Conservation (phyloP, 768 basidiomycete species). For the Astraeus odoratus region DNA sequence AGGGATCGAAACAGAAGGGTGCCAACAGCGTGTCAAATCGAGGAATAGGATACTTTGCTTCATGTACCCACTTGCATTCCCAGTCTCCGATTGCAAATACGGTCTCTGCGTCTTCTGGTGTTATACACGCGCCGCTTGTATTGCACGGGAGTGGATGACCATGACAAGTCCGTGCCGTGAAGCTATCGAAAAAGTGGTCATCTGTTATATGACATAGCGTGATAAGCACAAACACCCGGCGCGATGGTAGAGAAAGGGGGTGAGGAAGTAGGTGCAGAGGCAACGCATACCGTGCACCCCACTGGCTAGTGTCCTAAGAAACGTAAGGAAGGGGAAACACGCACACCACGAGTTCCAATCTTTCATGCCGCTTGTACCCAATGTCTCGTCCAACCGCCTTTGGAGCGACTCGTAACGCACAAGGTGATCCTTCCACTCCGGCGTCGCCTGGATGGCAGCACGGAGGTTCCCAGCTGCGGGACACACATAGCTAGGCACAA, state of each 20-base stretch:
- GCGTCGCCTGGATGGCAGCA: slow-evolving; percentile 35
- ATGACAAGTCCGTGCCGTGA: slow-evolving; percentile 41
- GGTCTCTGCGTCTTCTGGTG: slow-evolving; percentile 38
- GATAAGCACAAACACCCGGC: too few species aligned
- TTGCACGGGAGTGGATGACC: slow-evolving; percentile 42
- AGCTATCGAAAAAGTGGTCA: slow-evolving; percentile 49
- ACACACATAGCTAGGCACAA: slow-evolving; percentile 40
- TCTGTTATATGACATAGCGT: too few species aligned
- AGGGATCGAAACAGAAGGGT: background rate
- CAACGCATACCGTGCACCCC: too few species aligned
- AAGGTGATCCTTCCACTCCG: slow-evolving; percentile 42
- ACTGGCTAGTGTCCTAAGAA: too few species aligned
- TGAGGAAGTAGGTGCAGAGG: too few species aligned
- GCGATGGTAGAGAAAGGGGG: too few species aligned
- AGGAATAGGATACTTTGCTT: background rate
- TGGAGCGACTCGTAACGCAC: slow-evolving; percentile 30
- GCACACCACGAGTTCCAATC: slow-evolving; percentile 45
- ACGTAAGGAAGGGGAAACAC: slow-evolving; percentile 7
- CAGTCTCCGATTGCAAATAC: slow-evolving; percentile 54
- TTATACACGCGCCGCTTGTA: slow-evolving; percentile 33
- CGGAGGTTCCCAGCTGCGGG: slow-evolving; percentile 35
- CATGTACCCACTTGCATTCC: slow-evolving; percentile 48
- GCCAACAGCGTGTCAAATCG: background rate
- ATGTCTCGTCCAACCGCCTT: slow-evolving; percentile 28
- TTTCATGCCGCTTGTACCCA: slow-evolving; percentile 34